Evolutionary conservation across 257 asterid species (phyloP), one percentile per base, ranked within the genome.

Genomic region (Solanum stenotomum): DNA sequence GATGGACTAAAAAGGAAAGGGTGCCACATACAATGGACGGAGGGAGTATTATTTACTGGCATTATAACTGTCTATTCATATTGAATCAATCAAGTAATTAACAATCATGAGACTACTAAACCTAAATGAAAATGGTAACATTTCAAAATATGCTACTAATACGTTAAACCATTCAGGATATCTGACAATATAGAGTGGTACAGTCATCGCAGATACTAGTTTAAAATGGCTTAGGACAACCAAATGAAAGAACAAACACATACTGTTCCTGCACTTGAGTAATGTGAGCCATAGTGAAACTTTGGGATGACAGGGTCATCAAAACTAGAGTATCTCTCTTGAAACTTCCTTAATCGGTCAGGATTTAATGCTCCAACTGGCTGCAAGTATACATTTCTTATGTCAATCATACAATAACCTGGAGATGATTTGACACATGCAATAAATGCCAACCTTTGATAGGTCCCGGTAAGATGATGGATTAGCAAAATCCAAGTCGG

Each of bases 231-330:
- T 84, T 25, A 68, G 87, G 79, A 88, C 18, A 35, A 83, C 40
- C 18, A 72, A 85, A 88, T 87, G 63, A 88, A 38, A 63, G 88
- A 84, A 23, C 63, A 35, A 89, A 87, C 89, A 90, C 96, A 84
- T 94, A 97, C 99, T 84, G 96, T 94, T 94, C 99, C 99, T 88
- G 99, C 98, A 90, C 98, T 97, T 90, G 99, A 97, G 88, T 97
- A 97, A 93, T 97, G 99, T 86, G 99, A 97, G 86, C 99, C 99
- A 89, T 96, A 97, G 92, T 95, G 99, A 88, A 97, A 97, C 91
- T 96, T 96, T 78, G 99, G 99, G 89, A 97, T 97, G 92, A 94
- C 92, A 71, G 98, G 98, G 91, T 97, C 99, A 70, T 97, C 96
- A 87, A 97, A 94, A 91, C 98, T 96, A 87, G 98, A 92, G 92